These are phyloP conservation scores for Podaxis sp. DNA, from an alignment of 768 basidiomycete species.

Conservation along the genomic window DNA sequence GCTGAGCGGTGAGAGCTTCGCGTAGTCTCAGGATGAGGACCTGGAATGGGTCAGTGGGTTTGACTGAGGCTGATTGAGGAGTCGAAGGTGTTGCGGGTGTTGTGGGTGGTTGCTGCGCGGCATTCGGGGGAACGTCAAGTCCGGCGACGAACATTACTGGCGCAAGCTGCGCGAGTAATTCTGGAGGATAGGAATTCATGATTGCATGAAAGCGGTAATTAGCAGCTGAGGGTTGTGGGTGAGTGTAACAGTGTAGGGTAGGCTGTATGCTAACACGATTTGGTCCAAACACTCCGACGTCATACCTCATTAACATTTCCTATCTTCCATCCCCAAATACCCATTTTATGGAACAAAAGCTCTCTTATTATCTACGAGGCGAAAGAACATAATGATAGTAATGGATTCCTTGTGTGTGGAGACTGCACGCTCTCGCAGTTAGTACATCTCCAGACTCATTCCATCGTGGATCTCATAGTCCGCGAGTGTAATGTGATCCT, in stretches of 20 bases:
- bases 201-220: not conserved
- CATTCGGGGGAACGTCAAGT: constrained; percentile 45
- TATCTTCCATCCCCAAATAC: no score
- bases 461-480: constrained; percentile 95
- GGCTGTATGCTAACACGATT: not conserved
- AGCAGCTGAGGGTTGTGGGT: not conserved
- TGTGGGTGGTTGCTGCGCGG: constrained; percentile 23
- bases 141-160: constrained; percentile 97
- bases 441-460: constrained; percentile 94
- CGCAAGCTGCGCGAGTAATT: constrained; percentile 83
- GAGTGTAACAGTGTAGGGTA: not conserved
- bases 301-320: not conserved
- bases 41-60: constrained; percentile 59
- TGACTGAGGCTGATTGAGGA: constrained; percentile 25
- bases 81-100: constrained; percentile 24
- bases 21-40: constrained; percentile 62
- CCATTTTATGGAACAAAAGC: no score
- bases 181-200: constrained; percentile 94
- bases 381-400: not conserved
- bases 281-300: not conserved
- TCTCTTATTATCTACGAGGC: not conserved
- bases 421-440: constrained; percentile 9
- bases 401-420: not conserved
- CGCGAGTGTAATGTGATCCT: constrained; percentile 91
- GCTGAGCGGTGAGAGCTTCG: constrained; percentile 64